A percentile compares a stretch with the other conserved stretches of the same genome.
phyloP scores from a whole-genome alignment of 495 filamentous ascomycete species.

The Xylaria bambusicola region DNA sequence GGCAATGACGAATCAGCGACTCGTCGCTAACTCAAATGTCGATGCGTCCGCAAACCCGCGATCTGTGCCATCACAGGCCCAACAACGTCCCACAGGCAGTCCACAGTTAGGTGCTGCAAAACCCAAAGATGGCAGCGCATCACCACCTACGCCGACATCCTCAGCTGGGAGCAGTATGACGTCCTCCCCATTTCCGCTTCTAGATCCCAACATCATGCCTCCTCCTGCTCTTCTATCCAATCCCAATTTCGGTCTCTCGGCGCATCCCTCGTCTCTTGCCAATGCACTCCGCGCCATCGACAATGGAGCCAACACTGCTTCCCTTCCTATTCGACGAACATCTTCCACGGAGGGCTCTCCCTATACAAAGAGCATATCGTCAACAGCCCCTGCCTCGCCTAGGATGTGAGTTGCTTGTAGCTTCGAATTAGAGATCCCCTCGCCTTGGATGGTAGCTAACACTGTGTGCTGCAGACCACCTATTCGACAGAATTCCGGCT shows the following conservation, averaged over 20 bases:
- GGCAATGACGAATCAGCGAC: conserved; percentile 51
- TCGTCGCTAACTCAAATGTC: conserved; percentile 35
- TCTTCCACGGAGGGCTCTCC: conserved; percentile 44
- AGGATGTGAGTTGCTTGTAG: conserved; percentile 46
- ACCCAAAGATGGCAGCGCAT: conserved; percentile 22
- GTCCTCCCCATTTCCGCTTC: conserved; percentile 1
- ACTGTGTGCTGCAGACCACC: conserved; percentile 46
- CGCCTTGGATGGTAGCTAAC: background rate
- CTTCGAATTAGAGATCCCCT: background rate
- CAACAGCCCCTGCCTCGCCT: conserved; percentile 56
- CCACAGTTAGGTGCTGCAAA: conserved; percentile 15
- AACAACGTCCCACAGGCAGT: conserved; percentile 21
- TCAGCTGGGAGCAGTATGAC: conserved; percentile 23
- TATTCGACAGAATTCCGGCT: conserved; percentile 61
- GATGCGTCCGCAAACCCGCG: conserved; percentile 26
- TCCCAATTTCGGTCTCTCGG: conserved; percentile 31
- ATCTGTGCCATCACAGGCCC: conserved; percentile 25
- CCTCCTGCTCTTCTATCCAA: conserved; percentile 30
- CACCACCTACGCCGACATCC: conserved; percentile 30
- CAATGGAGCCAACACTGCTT: conserved; percentile 24
- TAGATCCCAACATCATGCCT: conserved; percentile 15
- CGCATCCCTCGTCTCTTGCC: conserved; percentile 35
- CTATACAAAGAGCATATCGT: conserved; percentile 51
- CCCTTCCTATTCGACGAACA: conserved; percentile 26
- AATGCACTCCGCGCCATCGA: conserved; percentile 42